phyloP scores from a whole-genome alignment of 2,329 filamentous ascomycete genomes.

The Ceratocystis lukuohia region DNA sequence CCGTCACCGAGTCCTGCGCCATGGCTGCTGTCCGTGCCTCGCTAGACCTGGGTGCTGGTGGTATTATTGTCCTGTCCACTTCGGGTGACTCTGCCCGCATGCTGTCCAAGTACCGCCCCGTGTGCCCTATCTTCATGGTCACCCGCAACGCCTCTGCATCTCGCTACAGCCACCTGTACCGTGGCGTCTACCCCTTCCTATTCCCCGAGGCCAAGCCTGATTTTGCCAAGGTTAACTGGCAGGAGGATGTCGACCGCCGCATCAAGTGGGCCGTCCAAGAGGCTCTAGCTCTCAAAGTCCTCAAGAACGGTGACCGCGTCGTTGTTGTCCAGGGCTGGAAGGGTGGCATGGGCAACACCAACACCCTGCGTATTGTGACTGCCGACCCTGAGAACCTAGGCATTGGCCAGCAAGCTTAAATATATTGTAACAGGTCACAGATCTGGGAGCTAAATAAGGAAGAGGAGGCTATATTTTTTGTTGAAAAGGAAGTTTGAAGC shows the following conservation, averaged over 20 bases:
- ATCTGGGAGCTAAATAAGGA: neutral
- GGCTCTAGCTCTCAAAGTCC: constrained; percentile 68
- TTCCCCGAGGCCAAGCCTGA: constrained; percentile 91
- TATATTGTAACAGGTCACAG: neutral
- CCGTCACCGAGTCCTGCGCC: constrained; percentile 82
- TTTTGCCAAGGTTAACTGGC: constrained; percentile 87
- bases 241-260: constrained; percentile 94
- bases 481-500: neutral
- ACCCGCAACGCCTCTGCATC: constrained; percentile 74
- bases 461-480: neutral
- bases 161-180: constrained; percentile 88
- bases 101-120: constrained; percentile 94
- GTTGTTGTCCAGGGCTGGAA: constrained; percentile 85
- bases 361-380: constrained; percentile 57
- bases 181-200: constrained; percentile 93
- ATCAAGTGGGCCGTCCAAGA: constrained; percentile 93
- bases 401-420: constrained; percentile 32
- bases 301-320: constrained; percentile 59
- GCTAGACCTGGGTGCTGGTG: constrained; percentile 89
- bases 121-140: constrained; percentile 99
- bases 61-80: constrained; percentile 90
- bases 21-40: constrained; percentile 95
- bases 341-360: constrained; percentile 83
- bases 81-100: constrained; percentile 90
- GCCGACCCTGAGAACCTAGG: constrained; percentile 46